Conservation (phyloP, 805 yeast genomes). For the Deakozyma indianensis region DNA sequence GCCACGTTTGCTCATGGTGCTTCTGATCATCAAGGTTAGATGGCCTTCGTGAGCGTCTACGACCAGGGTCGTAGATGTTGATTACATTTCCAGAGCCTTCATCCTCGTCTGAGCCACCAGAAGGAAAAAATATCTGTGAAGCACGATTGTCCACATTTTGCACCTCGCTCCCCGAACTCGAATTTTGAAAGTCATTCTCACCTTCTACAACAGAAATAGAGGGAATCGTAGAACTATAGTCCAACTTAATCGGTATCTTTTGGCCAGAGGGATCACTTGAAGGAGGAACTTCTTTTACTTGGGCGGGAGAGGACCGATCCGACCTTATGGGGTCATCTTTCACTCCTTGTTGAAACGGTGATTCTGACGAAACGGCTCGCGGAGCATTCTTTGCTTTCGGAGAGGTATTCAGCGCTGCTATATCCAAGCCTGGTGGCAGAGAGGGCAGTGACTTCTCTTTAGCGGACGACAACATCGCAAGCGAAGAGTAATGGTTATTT, state of each 20-base stretch:
- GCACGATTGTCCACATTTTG: neutral
- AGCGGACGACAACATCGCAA: neutral
- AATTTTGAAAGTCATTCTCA: neutral
- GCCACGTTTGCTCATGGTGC: neutral
- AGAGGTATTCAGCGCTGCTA: neutral
- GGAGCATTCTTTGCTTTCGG: neutral
- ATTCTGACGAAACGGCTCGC: neutral
- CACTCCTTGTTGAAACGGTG: neutral
- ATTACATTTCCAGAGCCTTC: neutral
- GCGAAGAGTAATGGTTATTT: neutral
- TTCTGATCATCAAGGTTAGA: neutral
- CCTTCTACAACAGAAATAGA: neutral
- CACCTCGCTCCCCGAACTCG: neutral
- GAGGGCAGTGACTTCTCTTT: conserved; percentile 8
- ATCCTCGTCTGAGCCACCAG: neutral
- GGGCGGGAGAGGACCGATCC: too few relatives aligned
- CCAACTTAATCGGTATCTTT: neutral
- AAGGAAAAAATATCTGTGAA: neutral
- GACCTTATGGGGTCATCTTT: neutral
- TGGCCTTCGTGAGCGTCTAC: neutral
- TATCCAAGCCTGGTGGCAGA: conserved; percentile 5
- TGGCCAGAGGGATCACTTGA: too few relatives aligned
- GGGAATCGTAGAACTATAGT: neutral
- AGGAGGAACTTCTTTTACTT: too few relatives aligned
- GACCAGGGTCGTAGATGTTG: neutral